Base-by-base conservation (phyloP, 2,329 filamentous ascomycete species). In the Cucurbitaria berberidis region DNA sequence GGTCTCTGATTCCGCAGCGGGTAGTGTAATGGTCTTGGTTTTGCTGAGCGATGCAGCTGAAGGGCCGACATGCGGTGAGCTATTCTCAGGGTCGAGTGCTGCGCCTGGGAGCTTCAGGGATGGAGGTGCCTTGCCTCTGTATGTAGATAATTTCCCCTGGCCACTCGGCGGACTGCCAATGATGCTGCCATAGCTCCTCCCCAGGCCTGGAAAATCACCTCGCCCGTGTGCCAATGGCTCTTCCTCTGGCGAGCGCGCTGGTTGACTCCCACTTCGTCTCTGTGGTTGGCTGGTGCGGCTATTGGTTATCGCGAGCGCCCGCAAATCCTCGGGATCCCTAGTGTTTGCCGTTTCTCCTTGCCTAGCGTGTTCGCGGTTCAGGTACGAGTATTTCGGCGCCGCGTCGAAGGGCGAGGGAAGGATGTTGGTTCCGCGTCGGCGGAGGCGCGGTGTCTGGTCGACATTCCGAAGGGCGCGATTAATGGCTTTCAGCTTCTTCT, bases 401-500 rank as follows among this genome's bases (percentile, higher is more conserved):
- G 65, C 68, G 19, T 73, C 67, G 45, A 65, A 66, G 8, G 73
- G 65, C 55, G 70, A 66, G 48, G 72, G 65, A 27, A 69, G 63
- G 67, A 73, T 58, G 54, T 67, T 66, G 53, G 67, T 62, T 34
- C 70, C 65, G 48, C 76, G 70, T 32, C 70, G 67, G 57, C 76
- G 72, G 36, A 75, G 56, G 39, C 79, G 74, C 55, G 79, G 76
- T 1, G 78, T 83, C 79, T 72, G 85, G 75, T 78, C 85, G 77
- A 78, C 76, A 64, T 77, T 82, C 49, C 84, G 82, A 57, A 95
- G 83, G 53, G 91, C 91, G 57, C 89, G 85, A 21, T 83, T 78
- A 46, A 97, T 87, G 51, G 86, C 87, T 76, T 97, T 98, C 75
- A 98, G 83, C 72, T 92, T 89, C 78, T 97, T 97, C 79, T 98